These are phyloP conservation scores for Colletotrichum nymphaeae DNA, from an alignment of 2,329 filamentous ascomycete genomes.

Conservation along the genomic window DNA sequence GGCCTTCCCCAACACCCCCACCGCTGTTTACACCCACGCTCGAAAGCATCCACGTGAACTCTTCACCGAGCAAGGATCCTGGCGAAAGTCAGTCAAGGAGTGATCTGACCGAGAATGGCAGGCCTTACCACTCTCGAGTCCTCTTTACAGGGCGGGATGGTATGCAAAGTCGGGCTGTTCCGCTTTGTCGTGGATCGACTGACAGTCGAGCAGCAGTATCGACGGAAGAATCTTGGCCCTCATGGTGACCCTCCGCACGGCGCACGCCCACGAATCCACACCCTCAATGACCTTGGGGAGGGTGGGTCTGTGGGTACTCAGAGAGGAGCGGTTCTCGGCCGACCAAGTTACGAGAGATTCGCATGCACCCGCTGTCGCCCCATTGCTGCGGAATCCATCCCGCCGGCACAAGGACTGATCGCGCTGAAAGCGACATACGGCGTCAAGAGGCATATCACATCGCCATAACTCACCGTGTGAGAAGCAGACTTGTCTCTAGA, in stretches of 20 bases:
- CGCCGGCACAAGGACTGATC: background rate
- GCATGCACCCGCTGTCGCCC: background rate
- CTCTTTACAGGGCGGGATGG: background rate
- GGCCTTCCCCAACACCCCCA: background rate
- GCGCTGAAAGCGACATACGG: background rate
- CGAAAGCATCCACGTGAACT: background rate
- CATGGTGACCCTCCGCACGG: constrained; percentile 18
- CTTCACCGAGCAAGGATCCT: background rate
- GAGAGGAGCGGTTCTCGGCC: constrained; percentile 9
- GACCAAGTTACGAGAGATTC: constrained; percentile 13
- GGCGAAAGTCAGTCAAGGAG: background rate
- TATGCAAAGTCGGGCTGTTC: constrained; percentile 21
- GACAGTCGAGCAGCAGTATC: constrained; percentile 5
- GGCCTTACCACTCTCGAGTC: background rate
- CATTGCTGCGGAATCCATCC: background rate
- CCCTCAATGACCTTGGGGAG: constrained; percentile 8
- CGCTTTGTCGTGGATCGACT: constrained; percentile 20
- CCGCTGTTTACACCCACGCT: background rate
- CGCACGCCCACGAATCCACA: constrained; percentile 31
- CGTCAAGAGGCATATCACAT: background rate
- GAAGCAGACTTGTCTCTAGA: background rate
- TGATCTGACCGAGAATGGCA: background rate
- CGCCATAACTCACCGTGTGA: background rate
- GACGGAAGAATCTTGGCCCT: background rate
- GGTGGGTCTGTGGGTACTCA: constrained; percentile 10